Evolutionary conservation across 176 grass and related monocot genomes (phyloP), one percentile per base, ranked within the genome.

Genomic region (Paspalum notatum): DNA sequence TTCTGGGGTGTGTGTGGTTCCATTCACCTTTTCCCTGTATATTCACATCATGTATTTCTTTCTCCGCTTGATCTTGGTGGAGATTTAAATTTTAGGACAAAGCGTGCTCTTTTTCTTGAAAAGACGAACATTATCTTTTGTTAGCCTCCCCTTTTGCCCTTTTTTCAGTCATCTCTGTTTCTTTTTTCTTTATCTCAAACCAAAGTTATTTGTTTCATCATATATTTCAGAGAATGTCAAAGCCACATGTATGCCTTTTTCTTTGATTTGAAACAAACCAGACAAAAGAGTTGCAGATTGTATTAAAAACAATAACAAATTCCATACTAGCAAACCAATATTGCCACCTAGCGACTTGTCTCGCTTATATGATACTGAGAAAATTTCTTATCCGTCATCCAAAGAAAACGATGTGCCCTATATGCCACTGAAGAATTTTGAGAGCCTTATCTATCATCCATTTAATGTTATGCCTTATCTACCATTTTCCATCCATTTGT

Each of bases 21-120:
- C 12, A 42, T 72, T 43, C 20, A 8, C 52, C 11, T 40, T 66
- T 78, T 41, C 17, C 7, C 32, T 74, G 3, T 32, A 32, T 32
- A 41, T 41, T 74, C 71, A 74, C 51, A 18, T 74, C 71, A 57
- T 42, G 11, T 11, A 4, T 22, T 57, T 55, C 17, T 14, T 21
- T 21, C 20, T 3, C 37, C 44, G 63, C 38, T 81, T 50, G 68
- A 14, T 48, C 55, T n/a, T 58, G 51, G 38, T 71, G 17, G 25
- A 81, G 43, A 82, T 49, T 66, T 32, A 76, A 24, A 51, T 13
- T 77, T 84, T 59, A 41, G 64, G 14, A 42, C 44, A 82, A 62
- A 72, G 26, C 20, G 50, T 62, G 12, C 17, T 48, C 56, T 58
- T 72, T 61, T 71, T 61, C 12, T 45, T 14, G 50, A 6, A 61